Conservation (phyloP, 371 early-diverging fungal species). For the Syncephalis fuscata region DNA sequence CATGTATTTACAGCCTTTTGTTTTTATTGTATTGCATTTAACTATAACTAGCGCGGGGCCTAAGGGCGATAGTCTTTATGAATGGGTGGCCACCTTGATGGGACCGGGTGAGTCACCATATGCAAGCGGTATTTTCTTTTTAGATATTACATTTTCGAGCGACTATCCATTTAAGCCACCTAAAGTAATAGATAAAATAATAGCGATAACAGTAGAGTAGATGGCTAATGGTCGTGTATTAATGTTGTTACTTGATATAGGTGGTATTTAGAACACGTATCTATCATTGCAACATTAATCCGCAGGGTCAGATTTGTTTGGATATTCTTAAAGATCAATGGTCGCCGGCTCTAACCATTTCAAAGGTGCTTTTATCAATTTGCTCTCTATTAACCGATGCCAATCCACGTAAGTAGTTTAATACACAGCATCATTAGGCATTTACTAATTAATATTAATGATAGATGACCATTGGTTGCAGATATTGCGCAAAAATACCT, state of each 20-base stretch:
- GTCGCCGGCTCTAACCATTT: conserved; percentile 88
- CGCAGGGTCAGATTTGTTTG: conserved; percentile 79
- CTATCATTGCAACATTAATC: conserved; percentile 94
- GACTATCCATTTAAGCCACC: conserved; percentile 96
- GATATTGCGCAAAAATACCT: conserved; percentile 87
- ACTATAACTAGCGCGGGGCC: conserved; percentile 65
- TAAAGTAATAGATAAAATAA: conserved; percentile 21
- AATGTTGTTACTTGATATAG: conserved; percentile 9
- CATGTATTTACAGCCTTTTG: background rate
- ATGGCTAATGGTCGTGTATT: background rate
- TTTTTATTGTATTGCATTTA: background rate
- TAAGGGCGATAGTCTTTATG: conserved; percentile 88
- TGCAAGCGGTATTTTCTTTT: conserved; percentile 56
- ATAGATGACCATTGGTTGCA: conserved; percentile 84
- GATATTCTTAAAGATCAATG: conserved; percentile 91
- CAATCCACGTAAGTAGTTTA: conserved; percentile 49
- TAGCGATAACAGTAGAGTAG: background rate
- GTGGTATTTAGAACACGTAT: conserved; percentile 77
- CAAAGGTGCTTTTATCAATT: conserved; percentile 80
- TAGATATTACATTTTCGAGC: conserved; percentile 65
- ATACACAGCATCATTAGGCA: conserved; percentile 1
- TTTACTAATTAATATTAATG: too few species aligned
- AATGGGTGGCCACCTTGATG: conserved; percentile 89
- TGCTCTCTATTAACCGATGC: conserved; percentile 84
- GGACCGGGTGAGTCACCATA: conserved; percentile 81